Base-by-base conservation (phyloP, 805 yeast genomes). In the Kazachstania viticola region DNA sequence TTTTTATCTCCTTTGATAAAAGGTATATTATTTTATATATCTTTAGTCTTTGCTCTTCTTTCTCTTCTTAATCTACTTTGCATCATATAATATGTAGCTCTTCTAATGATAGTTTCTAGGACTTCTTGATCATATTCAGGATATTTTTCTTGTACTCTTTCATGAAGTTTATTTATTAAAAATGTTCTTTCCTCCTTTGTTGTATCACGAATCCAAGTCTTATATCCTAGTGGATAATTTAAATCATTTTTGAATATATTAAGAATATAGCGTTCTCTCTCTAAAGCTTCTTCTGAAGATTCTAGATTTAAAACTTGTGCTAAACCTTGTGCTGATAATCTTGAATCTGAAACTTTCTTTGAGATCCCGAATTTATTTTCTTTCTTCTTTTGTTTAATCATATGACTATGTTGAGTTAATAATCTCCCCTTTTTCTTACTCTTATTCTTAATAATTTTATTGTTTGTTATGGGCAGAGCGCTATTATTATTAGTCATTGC, bases 131-230 rank as follows among this genome's bases (percentile, higher is more conserved):
- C 58, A 45, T 78, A 73, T 17, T 73, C 73, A 3, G 60, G 60
- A 45, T 68, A 75, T 27, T 62, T 64, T 3, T 44, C 45, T 21
- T 59, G 61, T 5, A 78, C 73, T 34, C 66, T 60, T 5, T 46
- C 44, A 44, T 66, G 60, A 30, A 84, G 62, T 37, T 67, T 60
- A 4, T 45, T 40, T 38, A 67, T 62, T 24, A 84, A 62, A 31
- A 64, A 57, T 17, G 62, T 62, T 26, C 94, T 63, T 39, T 69
- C 68, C 4, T 54, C 57, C 32, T 64, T 67, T 1, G 69, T 63
- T 0, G 91, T 79, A 46, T 79, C 94, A 40, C 94, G 65, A 27
- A 81, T 75, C 94, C 95, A 84, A 0, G 94, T 80, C 46, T 72
- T 71, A 39, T 73, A 69, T 4, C 94, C 94, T 18, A 84, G 52